Base-by-base conservation (phyloP, 2,329 filamentous ascomycete genomes). In the Pyrenophora graminea region DNA sequence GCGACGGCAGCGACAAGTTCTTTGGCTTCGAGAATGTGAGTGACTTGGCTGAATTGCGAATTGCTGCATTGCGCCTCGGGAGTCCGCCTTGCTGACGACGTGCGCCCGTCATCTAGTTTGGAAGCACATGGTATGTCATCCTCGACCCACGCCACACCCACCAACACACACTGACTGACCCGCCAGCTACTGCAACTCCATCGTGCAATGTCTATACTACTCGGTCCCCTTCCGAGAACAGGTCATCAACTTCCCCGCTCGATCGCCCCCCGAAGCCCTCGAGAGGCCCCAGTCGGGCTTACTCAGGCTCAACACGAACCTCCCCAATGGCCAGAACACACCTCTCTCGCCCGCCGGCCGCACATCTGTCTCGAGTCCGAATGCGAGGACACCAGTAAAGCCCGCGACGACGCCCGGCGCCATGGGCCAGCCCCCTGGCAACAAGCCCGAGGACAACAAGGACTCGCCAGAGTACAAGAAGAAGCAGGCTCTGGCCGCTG, bases 401-500 rank as follows among this genome's bases (percentile, higher is more conserved):
- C 71, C 72, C 5, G 67, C 63, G 18, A 68, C 71, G 7, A 72
- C 74, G n/a, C 77, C 80, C 53, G 75, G 84, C 59, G 69, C 79
- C 51, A 72, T 84, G 57, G 66, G 80, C 15, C 80, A 81, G 25
- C 82, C 84, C 53, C 75, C 82, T 19, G 77, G 81, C 15, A 80
- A 80, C 10, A 87, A 91, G 62, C 89, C 90, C 7, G 94, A 97
- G 72, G 94, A 97, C 68, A 96, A 91, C 72, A 90, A 89, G 56
- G 92, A 97, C 67, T 92, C 92, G 1, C 91, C 93, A 0, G 94
- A 99, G 75, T 96, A 94, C 77, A 97, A 97, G 77, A 99, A 99
- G 80, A 97, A 96, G 76, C 86, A 94, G 71, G 92, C 92, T 15
- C 86, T 97, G 79, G 81, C 92, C 53, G 88, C 88, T 37, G 91